phyloP scores from a whole-genome alignment of 129 eudicot genomes.

The Saposhnikovia divaricata region DNA sequence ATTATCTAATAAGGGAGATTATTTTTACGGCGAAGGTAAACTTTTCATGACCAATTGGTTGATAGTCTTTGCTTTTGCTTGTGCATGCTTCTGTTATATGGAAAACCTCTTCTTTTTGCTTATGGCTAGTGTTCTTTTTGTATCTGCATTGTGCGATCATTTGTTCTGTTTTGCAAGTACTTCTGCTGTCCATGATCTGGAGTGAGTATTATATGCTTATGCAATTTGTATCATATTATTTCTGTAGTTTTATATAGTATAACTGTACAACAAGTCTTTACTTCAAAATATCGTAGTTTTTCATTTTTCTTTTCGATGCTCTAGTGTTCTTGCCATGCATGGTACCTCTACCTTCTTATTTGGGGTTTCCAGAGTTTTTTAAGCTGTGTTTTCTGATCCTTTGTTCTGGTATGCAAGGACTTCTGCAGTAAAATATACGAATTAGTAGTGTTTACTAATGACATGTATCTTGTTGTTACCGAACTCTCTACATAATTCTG shows the following conservation, averaged over 20 bases:
- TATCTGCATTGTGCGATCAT: background rate
- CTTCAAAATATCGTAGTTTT: background rate
- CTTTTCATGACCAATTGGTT: background rate
- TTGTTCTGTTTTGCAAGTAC: background rate
- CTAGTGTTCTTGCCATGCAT: background rate
- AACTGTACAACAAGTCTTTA: background rate
- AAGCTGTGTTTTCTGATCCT: background rate
- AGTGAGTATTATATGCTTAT: background rate
- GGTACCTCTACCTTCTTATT: background rate
- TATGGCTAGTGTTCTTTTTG: background rate
- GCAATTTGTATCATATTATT: background rate
- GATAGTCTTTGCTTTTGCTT: background rate
- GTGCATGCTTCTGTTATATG: background rate
- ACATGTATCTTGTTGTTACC: background rate
- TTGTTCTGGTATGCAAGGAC: background rate
- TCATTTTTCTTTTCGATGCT: background rate
- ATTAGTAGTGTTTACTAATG: background rate
- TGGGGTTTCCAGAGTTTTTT: background rate
- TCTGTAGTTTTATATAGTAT: background rate
- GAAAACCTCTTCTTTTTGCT: background rate
- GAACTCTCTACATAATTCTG: background rate
- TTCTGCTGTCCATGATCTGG: background rate
- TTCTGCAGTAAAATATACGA: background rate
- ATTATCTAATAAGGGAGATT: slow-evolving; percentile 54
- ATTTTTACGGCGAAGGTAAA: slow-evolving; percentile 56